Evolutionary conservation across 148 eudicot species (phyloP).

Genomic region (Rhododendron mucronatum): DNA sequence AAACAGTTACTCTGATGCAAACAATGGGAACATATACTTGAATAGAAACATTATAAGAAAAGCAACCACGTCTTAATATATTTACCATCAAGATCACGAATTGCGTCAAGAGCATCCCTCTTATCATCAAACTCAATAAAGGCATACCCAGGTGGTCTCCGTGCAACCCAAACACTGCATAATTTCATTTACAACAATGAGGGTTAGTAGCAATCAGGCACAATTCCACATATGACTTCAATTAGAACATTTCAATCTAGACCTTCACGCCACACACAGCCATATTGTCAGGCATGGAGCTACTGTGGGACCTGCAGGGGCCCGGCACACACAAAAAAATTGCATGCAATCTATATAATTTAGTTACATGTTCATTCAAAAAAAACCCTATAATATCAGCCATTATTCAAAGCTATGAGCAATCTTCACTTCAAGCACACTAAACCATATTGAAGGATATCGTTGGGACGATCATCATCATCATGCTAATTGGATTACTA

Average conservation of each 20-base stretch:
- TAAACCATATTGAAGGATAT: not conserved
- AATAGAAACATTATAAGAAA: not conserved
- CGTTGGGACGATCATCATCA: not conserved
- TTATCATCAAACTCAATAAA: conserved; percentile 83
- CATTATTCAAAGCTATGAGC: not conserved
- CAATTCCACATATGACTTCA: not conserved
- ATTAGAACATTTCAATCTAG: not conserved
- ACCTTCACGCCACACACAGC: not conserved
- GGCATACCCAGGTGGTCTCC: conserved; percentile 91
- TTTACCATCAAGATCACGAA: conserved; percentile 64
- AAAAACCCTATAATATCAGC: not conserved
- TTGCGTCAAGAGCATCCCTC: conserved; percentile 83
- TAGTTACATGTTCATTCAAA: not conserved
- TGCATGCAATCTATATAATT: not conserved
- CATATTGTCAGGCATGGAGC: not conserved
- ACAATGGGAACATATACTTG: not conserved
- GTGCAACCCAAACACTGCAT: conserved; percentile 92
- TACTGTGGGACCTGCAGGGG: not conserved
- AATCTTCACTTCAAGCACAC: not conserved
- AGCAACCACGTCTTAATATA: not conserved
- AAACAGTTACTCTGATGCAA: not conserved
- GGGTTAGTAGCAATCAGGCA: not conserved
- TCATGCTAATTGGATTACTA: not conserved
- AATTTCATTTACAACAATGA: not conserved
- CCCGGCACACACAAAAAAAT: not conserved